phyloP scores from a whole-genome alignment of 495 filamentous ascomycete species.

The Neurospora sp. region DNA sequence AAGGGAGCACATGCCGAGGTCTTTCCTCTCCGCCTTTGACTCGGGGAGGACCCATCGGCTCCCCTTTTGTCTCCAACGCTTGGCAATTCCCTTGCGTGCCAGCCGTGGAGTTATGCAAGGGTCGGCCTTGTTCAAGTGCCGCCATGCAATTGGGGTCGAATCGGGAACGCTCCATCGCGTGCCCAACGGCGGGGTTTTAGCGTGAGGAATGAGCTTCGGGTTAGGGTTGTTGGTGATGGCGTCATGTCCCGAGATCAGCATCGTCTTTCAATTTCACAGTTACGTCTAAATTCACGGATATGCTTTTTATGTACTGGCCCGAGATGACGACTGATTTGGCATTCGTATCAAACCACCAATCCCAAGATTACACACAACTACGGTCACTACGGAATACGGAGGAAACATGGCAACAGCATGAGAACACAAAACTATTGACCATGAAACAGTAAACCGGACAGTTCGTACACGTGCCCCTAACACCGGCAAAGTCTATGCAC shows the following conservation, averaged over 20 bases:
- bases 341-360: background rate
- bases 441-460: background rate
- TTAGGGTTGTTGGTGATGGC: background rate
- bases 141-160: background rate
- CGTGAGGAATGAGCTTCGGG: background rate
- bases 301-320: background rate
- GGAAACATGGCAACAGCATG: background rate
- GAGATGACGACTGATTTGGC: background rate
- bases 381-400: background rate
- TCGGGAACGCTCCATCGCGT: background rate
- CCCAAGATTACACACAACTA: background rate
- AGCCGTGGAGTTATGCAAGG: background rate
- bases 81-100: background rate
- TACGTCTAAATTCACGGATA: background rate
- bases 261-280: background rate
- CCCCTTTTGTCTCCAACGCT: background rate
- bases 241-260: background rate
- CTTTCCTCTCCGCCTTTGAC: background rate
- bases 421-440: background rate
- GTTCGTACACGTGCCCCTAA: background rate
- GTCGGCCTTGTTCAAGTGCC: background rate
- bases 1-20: slow-evolving; percentile 22
- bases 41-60: background rate
- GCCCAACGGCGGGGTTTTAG: background rate
- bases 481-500: background rate